Conservation (phyloP, 106 monocot species). For the Ottelia alismoides region DNA sequence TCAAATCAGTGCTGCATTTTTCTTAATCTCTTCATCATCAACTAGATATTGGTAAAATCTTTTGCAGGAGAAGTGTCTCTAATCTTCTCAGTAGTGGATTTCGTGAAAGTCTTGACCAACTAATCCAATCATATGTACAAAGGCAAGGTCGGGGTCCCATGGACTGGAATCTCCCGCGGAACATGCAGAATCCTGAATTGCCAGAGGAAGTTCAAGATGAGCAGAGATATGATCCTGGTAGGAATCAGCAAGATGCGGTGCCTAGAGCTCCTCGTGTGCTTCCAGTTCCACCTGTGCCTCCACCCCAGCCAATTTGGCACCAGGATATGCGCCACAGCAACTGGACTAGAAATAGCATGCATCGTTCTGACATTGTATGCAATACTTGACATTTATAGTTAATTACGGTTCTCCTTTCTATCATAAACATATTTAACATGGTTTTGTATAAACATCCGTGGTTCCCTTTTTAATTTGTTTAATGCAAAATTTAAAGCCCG, state of each 20-base stretch:
- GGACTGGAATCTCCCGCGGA: constrained; percentile 55
- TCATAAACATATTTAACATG: too few species aligned
- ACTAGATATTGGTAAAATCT: neutral
- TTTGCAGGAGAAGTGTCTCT: constrained; percentile 91
- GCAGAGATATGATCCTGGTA: constrained; percentile 23
- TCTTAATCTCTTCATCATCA: neutral
- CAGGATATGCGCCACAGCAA: constrained; percentile 44
- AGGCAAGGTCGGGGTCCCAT: constrained; percentile 48
- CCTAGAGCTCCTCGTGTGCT: constrained; percentile 31
- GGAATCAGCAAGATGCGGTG: constrained; percentile 27
- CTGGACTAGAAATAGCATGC: constrained; percentile 62
- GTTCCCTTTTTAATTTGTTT: too few species aligned
- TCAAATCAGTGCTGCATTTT: too few species aligned
- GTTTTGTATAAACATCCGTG: too few species aligned
- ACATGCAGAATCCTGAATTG: constrained; percentile 21
- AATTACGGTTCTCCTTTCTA: too few species aligned
- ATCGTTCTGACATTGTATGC: constrained; percentile 66
- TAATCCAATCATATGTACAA: constrained; percentile 82
- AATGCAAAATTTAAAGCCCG: too few species aligned
- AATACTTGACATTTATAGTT: too few species aligned
- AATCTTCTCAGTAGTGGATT: constrained; percentile 93
- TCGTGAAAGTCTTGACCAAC: constrained; percentile 75
- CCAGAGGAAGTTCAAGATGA: constrained; percentile 34
- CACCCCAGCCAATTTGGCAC: constrained; percentile 78
- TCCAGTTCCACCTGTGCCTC: constrained; percentile 67